Evolutionary conservation across 305 asterid species (phyloP).

Genomic region (Solanum hybrid): DNA sequence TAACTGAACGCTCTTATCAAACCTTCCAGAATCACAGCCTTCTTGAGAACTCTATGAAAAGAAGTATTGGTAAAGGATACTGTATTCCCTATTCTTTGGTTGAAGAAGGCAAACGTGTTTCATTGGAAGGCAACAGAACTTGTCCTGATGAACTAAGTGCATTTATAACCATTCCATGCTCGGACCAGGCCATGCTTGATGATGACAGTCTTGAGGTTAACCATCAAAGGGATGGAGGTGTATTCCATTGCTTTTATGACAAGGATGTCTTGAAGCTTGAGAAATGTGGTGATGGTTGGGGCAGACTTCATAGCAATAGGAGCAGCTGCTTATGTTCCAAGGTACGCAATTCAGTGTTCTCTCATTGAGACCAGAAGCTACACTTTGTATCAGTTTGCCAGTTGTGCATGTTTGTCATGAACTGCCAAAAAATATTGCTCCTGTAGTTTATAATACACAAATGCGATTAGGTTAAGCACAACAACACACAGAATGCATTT

Average conservation of each 20-base stretch:
- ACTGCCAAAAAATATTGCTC: neutral
- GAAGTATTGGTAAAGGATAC: conserved; percentile 39
- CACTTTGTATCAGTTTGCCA: neutral
- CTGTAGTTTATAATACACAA: neutral
- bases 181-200: conserved; percentile 15
- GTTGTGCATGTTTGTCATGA: neutral
- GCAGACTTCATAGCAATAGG: conserved; percentile 12
- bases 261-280: conserved; percentile 53
- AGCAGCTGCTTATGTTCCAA: conserved; percentile 55
- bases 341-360: conserved; percentile 23
- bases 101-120: conserved; percentile 32
- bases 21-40: conserved; percentile 19
- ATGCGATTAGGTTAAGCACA: neutral
- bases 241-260: conserved; percentile 52
- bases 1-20: conserved; percentile 29
- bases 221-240: conserved; percentile 16
- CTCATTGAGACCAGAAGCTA: neutral
- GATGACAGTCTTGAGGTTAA: conserved; percentile 16
- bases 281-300: conserved; percentile 41
- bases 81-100: conserved; percentile 52
- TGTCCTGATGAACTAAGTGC: conserved; percentile 59
- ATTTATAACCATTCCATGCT: conserved; percentile 42
- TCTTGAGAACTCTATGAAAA: conserved; percentile 4
- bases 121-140: conserved; percentile 28
- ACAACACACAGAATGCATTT: neutral